Evolutionary conservation across 2,329 filamentous ascomycete genomes (phyloP).

Genomic region (Xylariaceae sp.): DNA sequence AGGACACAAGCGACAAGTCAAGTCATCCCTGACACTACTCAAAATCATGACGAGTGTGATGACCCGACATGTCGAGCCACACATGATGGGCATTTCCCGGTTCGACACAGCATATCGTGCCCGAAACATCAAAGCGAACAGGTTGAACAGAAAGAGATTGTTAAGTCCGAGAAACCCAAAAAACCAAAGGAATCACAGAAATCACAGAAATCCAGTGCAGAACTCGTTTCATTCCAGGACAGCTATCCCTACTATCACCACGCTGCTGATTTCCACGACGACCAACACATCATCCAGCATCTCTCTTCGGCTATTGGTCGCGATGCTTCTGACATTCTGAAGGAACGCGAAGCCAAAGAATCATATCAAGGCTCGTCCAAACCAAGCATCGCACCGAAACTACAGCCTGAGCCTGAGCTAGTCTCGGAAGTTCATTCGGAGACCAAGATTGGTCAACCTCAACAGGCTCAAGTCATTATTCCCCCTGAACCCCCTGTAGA

Average conservation of each 20-base stretch:
- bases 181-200: neutral
- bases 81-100: conserved; percentile 27
- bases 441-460: conserved; percentile 12
- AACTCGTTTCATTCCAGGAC: conserved; percentile 2
- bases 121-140: conserved; percentile 21
- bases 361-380: neutral
- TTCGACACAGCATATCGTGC: conserved; percentile 34
- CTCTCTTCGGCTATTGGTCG: conserved; percentile 22
- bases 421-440: conserved; percentile 12
- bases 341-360: neutral
- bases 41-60: conserved; percentile 23
- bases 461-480: conserved; percentile 14
- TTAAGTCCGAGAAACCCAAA: neutral
- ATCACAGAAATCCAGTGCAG: conserved; percentile 2
- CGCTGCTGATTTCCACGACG: conserved; percentile 32
- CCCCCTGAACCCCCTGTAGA: conserved; percentile 2
- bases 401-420: conserved; percentile 14
- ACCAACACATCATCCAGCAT: conserved; percentile 34
- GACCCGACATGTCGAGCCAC: conserved; percentile 29
- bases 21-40: neutral
- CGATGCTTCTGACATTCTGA: conserved; percentile 10
- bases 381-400: conserved; percentile 1
- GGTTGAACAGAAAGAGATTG: conserved; percentile 4
- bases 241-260: conserved; percentile 23
- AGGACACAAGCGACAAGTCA: conserved; percentile 3